Evolutionary conservation across 371 early-diverging fungal genomes (phyloP), one percentile per base, ranked within the genome.

Genomic region (Rhizomucor miehei): DNA sequence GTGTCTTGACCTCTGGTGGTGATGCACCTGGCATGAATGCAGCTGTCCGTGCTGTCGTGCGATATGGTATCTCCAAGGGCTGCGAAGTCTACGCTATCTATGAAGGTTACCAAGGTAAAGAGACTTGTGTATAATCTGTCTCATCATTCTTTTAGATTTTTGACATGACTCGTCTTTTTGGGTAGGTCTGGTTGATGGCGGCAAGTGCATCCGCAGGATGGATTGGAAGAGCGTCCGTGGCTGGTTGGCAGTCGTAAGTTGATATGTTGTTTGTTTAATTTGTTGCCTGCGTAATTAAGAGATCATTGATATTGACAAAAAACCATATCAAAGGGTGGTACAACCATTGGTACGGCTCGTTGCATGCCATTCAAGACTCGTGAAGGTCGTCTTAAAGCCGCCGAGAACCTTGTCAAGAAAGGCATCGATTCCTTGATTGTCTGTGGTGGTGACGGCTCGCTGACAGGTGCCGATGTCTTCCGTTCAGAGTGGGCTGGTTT

Each of bases 11-110:
- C 16, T 92, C 93, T 50, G 99, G 99, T 40, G 99, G 99, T 44
- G 99, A 99, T 79, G 88, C 96, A 6, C 95, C 93, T 12, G 99
- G 99, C 44, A 99, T 99, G 99, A 99, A 99, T 66, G 90, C 97
- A 19, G 92, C 92, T 25, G 97, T 99, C 17, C 85, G 99, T 35
- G 88, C 94, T 12, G 89, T 96, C 34, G 93, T 97, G n/a, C 85
- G 99, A 43, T 89, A 93, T 50, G 89, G 95, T 34, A 84, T 95
- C 53, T 77, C 86, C 38, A 80, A 86, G 17, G 91, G 88, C 1
- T 93, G 94, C 65, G 79, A 89, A 43, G 92, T 96, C 0, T 98
- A 82, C 75, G 90, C 88, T 12, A 89, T 99, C 49, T 92, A 90
- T 60, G 95, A 98, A 67, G 99, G 99, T 11, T 99, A 94, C 69